These are phyloP conservation scores for Quercus bicolor DNA, from an alignment of 306 rosid species.

Conservation along the genomic window DNA sequence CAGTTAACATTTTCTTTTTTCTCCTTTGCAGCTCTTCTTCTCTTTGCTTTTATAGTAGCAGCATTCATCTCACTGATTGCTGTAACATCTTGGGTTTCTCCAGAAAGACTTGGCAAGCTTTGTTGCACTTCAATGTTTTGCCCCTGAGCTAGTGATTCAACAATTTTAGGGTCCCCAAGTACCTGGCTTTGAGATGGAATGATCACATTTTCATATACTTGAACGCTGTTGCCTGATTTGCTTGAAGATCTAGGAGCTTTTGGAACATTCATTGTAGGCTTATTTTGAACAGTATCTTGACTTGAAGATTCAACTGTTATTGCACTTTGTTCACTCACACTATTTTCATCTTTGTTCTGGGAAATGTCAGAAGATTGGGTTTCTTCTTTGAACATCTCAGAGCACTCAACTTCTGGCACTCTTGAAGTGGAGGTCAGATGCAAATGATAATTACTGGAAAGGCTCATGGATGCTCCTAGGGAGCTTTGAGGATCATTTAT, in stretches of 20 bases:
- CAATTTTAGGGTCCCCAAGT: conserved; percentile 25
- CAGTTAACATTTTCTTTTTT: conserved; percentile 48
- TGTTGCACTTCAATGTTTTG: conserved; percentile 21
- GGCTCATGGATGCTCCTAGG: conserved; percentile 33
- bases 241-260: conserved; percentile 26
- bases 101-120: conserved; percentile 23
- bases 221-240: conserved; percentile 20
- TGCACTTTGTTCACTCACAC: conserved; percentile 38
- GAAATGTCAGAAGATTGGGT: conserved; percentile 35
- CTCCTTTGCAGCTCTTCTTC: conserved; percentile 44
- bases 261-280: conserved; percentile 17
- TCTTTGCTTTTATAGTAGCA: conserved; percentile 40
- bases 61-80: conserved; percentile 45
- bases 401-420: conserved; percentile 39
- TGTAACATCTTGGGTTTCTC: conserved; percentile 30
- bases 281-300: conserved; percentile 21
- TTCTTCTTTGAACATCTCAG: conserved; percentile 36
- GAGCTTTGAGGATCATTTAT: conserved; percentile 30
- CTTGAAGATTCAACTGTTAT: conserved; percentile 45
- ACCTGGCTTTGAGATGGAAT: conserved; percentile 33
- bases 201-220: conserved; percentile 14
- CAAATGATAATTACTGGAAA: conserved; percentile 27
- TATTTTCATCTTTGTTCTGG: conserved; percentile 42
- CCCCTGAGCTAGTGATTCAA: conserved; percentile 14
- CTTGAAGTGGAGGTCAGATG: conserved; percentile 34